Evolutionary conservation across 2,329 filamentous ascomycete genomes (phyloP), one percentile per base, ranked within the genome.

Genomic region (Endocalyx cinctus): DNA sequence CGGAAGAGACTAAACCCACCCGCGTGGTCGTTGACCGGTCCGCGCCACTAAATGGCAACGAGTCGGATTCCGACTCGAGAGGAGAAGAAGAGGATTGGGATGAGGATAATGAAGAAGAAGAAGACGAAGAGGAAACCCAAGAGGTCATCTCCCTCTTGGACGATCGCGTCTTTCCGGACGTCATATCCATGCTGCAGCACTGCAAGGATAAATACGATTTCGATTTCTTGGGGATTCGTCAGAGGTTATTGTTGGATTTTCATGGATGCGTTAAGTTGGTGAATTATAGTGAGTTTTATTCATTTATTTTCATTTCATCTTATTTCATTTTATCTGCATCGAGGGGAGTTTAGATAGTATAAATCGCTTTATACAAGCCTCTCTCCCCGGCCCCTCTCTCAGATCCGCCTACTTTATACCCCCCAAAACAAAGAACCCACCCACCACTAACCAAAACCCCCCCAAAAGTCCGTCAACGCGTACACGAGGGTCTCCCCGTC

Each of bases 231-330:
- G 72, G 67, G 33, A 64, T 77, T 20, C 67, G 78, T 37, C 73
- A 76, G 37, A 63, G 60, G 15, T 58, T 77, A 53, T 70, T 64
- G 15, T 67, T 88, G 27, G 84, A 89, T 51, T 87, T 88, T 47
- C 72, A 87, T 39, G 83, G 78, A 17, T 76, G 72, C 38, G 77
- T 89, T 48, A 87, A 81, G 59, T 66, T 89, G 20, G 77, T 88
- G 55, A 89, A 89, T 55, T 87, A 78, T 48, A 59, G 69, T 72
- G 39, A 19, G 54, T 51, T 23, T n/a, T n/a, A 8, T n/a, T n/a
- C 20, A n/a, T 23, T 8, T 23, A n/a, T 8, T 23, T n/a, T 23
- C 8, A n/a, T n/a, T 23, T 23, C 20, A 23, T 23, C 20, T 8
- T 8, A n/a, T n/a, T 23, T 23, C 8, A n/a, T 23, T 23, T 23